Conservation (phyloP, 129 eudicot genomes). For the Chrysanthemum seticuspe region DNA sequence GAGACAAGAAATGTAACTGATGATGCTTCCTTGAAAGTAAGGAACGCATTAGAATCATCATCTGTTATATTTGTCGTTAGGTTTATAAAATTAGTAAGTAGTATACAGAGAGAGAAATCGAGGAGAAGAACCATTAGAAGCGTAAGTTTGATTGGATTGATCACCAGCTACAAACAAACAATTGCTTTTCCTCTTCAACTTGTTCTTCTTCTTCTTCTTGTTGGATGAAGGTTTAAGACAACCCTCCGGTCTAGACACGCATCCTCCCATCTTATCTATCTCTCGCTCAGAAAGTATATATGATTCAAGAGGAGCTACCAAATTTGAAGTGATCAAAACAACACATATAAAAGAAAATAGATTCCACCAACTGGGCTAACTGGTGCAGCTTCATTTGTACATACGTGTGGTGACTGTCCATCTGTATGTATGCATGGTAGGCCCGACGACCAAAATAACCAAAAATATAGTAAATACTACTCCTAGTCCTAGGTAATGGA, state of each 20-base stretch:
- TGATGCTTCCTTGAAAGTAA: no score
- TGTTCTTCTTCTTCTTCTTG: conserved; percentile 3
- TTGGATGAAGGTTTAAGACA: conserved; percentile 14
- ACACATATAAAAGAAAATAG: not conserved
- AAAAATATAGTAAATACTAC: no score
- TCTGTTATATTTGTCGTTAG: no score
- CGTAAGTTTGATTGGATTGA: not conserved
- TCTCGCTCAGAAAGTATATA: not conserved
- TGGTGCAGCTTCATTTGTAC: no score
- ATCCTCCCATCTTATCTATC: conserved; percentile 16
- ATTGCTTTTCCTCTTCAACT: not conserved
- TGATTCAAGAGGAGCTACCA: not conserved
- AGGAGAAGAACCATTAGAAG: not conserved
- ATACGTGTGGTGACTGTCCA: not conserved
- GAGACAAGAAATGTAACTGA: no score
- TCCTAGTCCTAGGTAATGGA: no score
- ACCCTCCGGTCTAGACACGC: conserved; percentile 23
- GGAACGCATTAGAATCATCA: no score
- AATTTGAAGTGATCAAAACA: not conserved
- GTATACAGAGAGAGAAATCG: no score
- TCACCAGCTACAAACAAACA: not conserved
- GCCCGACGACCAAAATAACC: no score
- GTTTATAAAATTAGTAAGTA: no score
- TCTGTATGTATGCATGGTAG: not conserved
- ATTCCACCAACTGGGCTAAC: not conserved